Base-by-base conservation (phyloP, 2,329 filamentous ascomycete species). In the Thielaviopsis punctulata region DNA sequence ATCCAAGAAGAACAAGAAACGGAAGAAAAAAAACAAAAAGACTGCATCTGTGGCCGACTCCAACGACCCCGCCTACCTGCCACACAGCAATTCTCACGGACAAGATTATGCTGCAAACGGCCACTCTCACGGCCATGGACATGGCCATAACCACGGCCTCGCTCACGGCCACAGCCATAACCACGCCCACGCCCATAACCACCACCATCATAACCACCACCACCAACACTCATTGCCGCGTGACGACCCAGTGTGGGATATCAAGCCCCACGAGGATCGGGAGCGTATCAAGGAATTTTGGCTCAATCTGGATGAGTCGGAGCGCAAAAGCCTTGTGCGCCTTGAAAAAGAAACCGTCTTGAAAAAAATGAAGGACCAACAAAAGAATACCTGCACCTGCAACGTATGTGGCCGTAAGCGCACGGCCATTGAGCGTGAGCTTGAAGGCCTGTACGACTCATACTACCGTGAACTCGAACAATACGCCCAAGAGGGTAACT, bases 351-450 rank as follows among this genome's bases (percentile, higher is more conserved):
- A 98, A 67, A 90, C 92, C 7, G 92, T 98, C 0, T 70, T 98
- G 53, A 88, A 86, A 63, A 98, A 98, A 73, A 98, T 98, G 92
- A 98, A 98, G 73, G 92, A 98, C 67, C 92, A 98, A 67, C 92
- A 98, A 66, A 96, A 96, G 68, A 89, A 96, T 65, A 96, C 90
- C 2, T 98, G 92, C 72, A 95, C 89, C 65, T 98, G 92, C 67
- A 93, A 88, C 4, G 90, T 98, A 41, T 98, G 92, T 66, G 92
- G 92, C 51, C 79, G 92, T 58, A 98, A 98, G 70, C 80, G 92
- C 51, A 95, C 85, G 12, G 92, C 92, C 39, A 98, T 98, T 59
- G 92, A 98, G 67, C 92, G 98, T 68, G 92, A 98, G 67, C 73
- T 98, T 12, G 92, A 98, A 64, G 89, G 94, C 18, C 76, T 98